Evolutionary conservation across 306 rosid species (phyloP).

Genomic region (Luffa acutangula): DNA sequence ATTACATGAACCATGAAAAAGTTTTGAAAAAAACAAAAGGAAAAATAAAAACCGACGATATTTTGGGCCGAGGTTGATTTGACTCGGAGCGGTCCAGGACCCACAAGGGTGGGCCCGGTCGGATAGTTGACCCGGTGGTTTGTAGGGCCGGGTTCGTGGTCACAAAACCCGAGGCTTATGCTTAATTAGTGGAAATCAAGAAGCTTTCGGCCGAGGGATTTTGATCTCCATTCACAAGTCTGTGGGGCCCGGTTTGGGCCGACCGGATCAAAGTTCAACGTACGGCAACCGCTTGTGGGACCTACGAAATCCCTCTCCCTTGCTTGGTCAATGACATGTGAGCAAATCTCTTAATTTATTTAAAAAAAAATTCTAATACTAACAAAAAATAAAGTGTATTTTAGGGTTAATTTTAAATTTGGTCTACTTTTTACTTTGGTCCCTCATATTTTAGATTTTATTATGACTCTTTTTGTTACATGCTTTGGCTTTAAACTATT

Average conservation of each 20-base stretch:
- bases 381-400: neutral
- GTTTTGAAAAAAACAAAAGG: neutral
- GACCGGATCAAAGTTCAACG: neutral
- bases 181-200: constrained; percentile 2
- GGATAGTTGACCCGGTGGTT: neutral
- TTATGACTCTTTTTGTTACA: neutral
- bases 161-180: neutral
- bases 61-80: neutral
- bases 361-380: neutral
- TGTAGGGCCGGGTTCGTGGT: constrained; percentile 3
- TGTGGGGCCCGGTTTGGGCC: neutral
- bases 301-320: neutral
- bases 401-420: neutral
- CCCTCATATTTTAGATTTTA: neutral
- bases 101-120: neutral
- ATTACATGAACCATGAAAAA: neutral
- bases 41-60: neutral
- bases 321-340: constrained; percentile 3
- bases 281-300: neutral
- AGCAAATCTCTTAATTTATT: neutral
- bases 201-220: neutral
- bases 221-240: neutral
- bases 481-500: neutral
- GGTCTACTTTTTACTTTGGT: neutral
- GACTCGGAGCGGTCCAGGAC: neutral